phyloP scores from a whole-genome alignment of 768 basidiomycete species.

The Naganishia vaughanmartiniae region DNA sequence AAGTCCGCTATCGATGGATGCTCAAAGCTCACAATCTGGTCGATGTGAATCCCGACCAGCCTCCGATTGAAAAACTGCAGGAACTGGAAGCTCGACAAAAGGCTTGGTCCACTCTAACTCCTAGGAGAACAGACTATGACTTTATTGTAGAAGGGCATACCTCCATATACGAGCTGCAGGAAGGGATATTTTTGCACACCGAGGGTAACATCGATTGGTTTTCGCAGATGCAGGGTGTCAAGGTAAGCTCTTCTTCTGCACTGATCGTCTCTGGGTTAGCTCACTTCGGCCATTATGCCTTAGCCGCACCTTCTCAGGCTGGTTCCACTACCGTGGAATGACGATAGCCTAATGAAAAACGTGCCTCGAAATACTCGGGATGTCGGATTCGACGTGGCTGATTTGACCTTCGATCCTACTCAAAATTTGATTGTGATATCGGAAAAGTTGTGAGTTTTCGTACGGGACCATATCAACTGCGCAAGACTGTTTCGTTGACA shows the following conservation, averaged over 20 bases:
- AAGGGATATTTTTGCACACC: slow-evolving; percentile 44
- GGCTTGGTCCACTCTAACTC: slow-evolving; percentile 15
- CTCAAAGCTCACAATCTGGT: slow-evolving; percentile 17
- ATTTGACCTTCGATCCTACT: slow-evolving; percentile 61
- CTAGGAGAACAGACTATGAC: slow-evolving; percentile 6
- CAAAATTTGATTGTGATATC: slow-evolving; percentile 65
- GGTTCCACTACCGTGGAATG: slow-evolving; percentile 42
- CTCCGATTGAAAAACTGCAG: slow-evolving; percentile 9
- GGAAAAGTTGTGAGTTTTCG: slow-evolving; percentile 50
- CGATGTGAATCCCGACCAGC: slow-evolving; percentile 12
- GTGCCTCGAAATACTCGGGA: slow-evolving; percentile 29
- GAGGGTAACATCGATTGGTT: slow-evolving; percentile 10
- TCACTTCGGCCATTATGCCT: slow-evolving; percentile 32
- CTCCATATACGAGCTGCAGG: slow-evolving; percentile 49
- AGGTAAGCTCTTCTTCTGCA: not conserved
- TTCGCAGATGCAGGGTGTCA: slow-evolving; percentile 8
- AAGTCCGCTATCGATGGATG: slow-evolving; percentile 21
- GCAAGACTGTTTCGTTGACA: not conserved
- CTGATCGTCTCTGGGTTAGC: not conserved
- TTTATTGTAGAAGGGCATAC: slow-evolving; percentile 36
- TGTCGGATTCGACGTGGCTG: slow-evolving; percentile 42
- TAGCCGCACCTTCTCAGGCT: slow-evolving; percentile 36
- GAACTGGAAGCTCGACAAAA: slow-evolving; percentile 19
- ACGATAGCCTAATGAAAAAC: slow-evolving; percentile 34
- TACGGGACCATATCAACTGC: not conserved